Evolutionary conservation across 768 basidiomycete species (phyloP).

Genomic region (Pleurotus salmoneostramineus): DNA sequence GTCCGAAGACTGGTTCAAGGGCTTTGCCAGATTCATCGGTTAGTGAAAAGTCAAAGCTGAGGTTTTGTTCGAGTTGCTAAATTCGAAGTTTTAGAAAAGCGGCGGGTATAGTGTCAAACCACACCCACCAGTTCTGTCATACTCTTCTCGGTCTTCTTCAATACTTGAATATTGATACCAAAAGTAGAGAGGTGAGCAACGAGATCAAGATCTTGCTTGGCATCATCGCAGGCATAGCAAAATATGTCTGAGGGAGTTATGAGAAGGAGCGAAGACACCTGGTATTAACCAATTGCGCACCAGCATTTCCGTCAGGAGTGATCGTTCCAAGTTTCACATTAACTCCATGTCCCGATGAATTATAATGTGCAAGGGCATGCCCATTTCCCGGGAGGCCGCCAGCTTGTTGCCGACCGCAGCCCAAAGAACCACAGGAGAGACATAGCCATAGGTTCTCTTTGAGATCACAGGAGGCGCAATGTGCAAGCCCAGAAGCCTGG

Average conservation of each 20-base stretch:
- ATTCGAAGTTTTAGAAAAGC: slow-evolving; percentile 16
- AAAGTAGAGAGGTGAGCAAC: slow-evolving; percentile 72
- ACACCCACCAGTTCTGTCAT: slow-evolving; percentile 86
- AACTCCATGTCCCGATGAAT: slow-evolving; percentile 68
- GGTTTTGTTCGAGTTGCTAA: slow-evolving; percentile 96
- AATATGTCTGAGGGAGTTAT: slow-evolving; percentile 66
- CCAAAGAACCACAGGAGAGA: slow-evolving; percentile 83
- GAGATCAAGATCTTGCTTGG: slow-evolving; percentile 73
- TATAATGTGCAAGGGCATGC: slow-evolving; percentile 80
- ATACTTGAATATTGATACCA: slow-evolving; percentile 79
- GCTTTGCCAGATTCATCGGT: slow-evolving; percentile 84
- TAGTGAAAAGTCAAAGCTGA: slow-evolving; percentile 91
- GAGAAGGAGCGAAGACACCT: background rate
- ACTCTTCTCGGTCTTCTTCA: slow-evolving; percentile 91
- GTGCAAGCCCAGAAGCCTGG: slow-evolving; percentile 62
- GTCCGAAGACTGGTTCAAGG: slow-evolving; percentile 83
- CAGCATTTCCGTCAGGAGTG: slow-evolving; percentile 89
- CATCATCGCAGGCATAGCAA: slow-evolving; percentile 89
- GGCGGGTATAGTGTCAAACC: background rate
- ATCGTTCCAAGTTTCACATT: slow-evolving; percentile 96
- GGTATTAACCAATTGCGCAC: slow-evolving; percentile 33
- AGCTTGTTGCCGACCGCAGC: slow-evolving; percentile 84
- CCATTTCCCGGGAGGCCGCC: slow-evolving; percentile 85
- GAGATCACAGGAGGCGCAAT: slow-evolving; percentile 80
- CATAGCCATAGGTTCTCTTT: slow-evolving; percentile 96